These are phyloP conservation scores for Trichocomaceae sp. DNA, from an alignment of 2,329 filamentous ascomycete genomes.

Conservation along the genomic window DNA sequence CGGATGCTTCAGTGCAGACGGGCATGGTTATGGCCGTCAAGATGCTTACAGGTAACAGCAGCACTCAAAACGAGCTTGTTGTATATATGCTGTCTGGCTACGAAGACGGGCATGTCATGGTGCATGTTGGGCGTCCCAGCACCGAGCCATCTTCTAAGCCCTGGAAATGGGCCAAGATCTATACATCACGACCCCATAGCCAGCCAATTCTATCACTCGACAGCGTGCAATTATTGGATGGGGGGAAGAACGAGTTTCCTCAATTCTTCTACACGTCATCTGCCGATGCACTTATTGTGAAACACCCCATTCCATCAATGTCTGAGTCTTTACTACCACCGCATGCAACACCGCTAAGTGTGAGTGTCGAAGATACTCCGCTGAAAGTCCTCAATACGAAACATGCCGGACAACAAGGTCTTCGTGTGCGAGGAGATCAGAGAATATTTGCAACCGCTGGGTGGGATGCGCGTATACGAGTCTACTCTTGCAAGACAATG, in stretches of 20 bases:
- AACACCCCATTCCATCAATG: slow-evolving; percentile 57
- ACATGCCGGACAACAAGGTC: slow-evolving; percentile 81
- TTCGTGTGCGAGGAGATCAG: slow-evolving; percentile 71
- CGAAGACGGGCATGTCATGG: slow-evolving; percentile 71
- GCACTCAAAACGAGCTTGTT: slow-evolving; percentile 41
- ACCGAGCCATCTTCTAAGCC: slow-evolving; percentile 15
- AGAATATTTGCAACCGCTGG: slow-evolving; percentile 83
- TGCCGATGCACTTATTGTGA: slow-evolving; percentile 72
- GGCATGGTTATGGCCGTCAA: slow-evolving; percentile 82
- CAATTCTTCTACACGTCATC: slow-evolving; percentile 65
- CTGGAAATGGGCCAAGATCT: slow-evolving; percentile 50
- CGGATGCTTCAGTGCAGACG: slow-evolving; percentile 39
- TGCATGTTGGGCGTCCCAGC: slow-evolving; percentile 48
- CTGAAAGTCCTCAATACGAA: slow-evolving; percentile 66
- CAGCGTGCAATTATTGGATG: slow-evolving; percentile 38
- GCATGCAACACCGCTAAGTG: neutral
- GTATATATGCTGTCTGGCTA: slow-evolving; percentile 65
- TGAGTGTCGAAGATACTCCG: slow-evolving; percentile 33
- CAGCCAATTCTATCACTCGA: slow-evolving; percentile 77
- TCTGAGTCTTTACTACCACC: neutral
- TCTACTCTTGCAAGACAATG: slow-evolving; percentile 75
- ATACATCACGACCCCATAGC: slow-evolving; percentile 61
- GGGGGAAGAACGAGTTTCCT: slow-evolving; percentile 35
- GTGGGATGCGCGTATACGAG: slow-evolving; percentile 76
- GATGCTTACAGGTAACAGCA: slow-evolving; percentile 45